These are phyloP conservation scores for Arbutus unedo DNA, from an alignment of 148 eudicot genomes.

Conservation along the genomic window DNA sequence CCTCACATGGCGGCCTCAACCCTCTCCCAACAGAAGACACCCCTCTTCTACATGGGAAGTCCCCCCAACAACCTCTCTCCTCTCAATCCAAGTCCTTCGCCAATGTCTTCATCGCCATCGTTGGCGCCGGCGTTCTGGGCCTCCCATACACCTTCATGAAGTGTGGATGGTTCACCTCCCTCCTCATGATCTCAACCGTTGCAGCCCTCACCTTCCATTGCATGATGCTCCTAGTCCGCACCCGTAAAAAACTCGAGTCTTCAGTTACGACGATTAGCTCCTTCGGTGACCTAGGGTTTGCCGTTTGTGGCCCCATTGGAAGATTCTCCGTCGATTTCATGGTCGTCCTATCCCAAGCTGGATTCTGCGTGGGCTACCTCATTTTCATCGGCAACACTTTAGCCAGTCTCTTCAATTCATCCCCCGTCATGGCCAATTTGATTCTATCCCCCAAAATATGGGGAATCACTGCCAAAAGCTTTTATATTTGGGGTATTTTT, in stretches of 20 bases:
- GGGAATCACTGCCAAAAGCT: slow-evolving; percentile 29
- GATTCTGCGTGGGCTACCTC: slow-evolving; percentile 59
- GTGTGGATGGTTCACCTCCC: slow-evolving; percentile 53
- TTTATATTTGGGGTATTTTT: slow-evolving; percentile 52
- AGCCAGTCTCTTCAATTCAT: slow-evolving; percentile 33
- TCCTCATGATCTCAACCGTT: slow-evolving; percentile 30
- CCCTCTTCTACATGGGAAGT: slow-evolving; percentile 27
- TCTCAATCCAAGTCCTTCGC: slow-evolving; percentile 59
- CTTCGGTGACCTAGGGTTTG: slow-evolving; percentile 59
- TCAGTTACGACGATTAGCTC: slow-evolving; percentile 42
- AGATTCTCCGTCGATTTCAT: slow-evolving; percentile 48
- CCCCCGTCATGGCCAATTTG: neutral
- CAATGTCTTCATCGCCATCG: slow-evolving; percentile 55
- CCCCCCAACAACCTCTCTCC: slow-evolving; percentile 23
- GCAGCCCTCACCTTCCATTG: slow-evolving; percentile 48
- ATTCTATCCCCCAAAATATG: slow-evolving; percentile 8
- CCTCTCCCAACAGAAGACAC: slow-evolving; percentile 41
- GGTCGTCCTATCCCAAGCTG: slow-evolving; percentile 64
- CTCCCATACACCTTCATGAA: slow-evolving; percentile 56
- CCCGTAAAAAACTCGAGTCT: slow-evolving; percentile 40
- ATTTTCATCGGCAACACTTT: slow-evolving; percentile 55
- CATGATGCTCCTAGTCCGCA: slow-evolving; percentile 49
- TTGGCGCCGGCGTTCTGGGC: slow-evolving; percentile 65
- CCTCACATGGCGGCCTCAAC: slow-evolving; percentile 34
- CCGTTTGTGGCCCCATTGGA: slow-evolving; percentile 53